phyloP scores from a whole-genome alignment of 1,284 basidiomycete genomes.

The Tilletia setariae region DNA sequence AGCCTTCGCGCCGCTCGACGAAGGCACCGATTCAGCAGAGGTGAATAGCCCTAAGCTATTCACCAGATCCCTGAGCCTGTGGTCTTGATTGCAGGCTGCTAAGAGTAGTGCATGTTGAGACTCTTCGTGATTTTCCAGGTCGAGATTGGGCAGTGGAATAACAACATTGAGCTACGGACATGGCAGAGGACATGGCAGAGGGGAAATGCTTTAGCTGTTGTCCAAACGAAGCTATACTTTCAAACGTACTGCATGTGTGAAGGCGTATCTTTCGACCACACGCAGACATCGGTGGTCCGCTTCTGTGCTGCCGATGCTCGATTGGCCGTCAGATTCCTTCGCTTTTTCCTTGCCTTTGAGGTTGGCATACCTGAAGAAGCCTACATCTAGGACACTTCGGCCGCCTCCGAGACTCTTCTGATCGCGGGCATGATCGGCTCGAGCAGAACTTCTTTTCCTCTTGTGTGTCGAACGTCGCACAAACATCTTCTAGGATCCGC shows the following conservation, averaged over 20 bases:
- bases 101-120: too few relatives aligned
- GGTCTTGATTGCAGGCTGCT: too few relatives aligned
- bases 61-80: too few relatives aligned
- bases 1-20: too few relatives aligned
- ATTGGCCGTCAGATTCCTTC: slow-evolving; percentile 15
- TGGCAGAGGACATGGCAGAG: background rate
- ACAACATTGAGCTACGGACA: slow-evolving; percentile 30
- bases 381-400: background rate
- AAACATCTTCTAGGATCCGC: too few relatives aligned
- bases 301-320: too few relatives aligned
- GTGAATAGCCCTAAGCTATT: too few relatives aligned
- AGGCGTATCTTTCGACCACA: background rate
- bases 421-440: slow-evolving; percentile 35
- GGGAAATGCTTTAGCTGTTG: too few relatives aligned
- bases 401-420: background rate
- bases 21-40: too few relatives aligned
- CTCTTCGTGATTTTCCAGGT: background rate
- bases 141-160: slow-evolving; percentile 21
- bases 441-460: slow-evolving; percentile 43
- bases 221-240: too few relatives aligned
- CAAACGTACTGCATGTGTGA: slow-evolving; percentile 9
- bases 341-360: slow-evolving; percentile 18
- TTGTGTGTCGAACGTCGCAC: slow-evolving; percentile 34
- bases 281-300: background rate
- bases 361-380: background rate